Evolutionary conservation across 2,329 filamentous ascomycete genomes (phyloP), one percentile per base, ranked within the genome.

Genomic region (Dactylellina parvicollis): DNA sequence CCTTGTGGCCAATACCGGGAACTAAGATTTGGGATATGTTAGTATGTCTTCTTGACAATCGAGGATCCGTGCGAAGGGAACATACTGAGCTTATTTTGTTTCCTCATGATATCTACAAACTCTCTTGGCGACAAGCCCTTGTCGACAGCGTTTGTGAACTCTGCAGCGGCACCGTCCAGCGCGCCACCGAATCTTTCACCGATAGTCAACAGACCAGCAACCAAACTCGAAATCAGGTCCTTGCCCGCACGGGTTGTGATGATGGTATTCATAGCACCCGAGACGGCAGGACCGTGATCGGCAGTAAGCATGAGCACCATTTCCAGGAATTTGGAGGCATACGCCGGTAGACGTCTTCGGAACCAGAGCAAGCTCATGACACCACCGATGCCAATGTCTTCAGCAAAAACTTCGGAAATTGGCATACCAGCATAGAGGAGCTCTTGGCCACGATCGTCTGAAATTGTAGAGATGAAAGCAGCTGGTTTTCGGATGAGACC

Each of bases 251-350:
- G 92, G 73, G 95, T 99, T 76, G 95, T 99, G 82, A 99, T 98
- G 82, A 99, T 99, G 82, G 95, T 99, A 90, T 99, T 99, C 95
- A 99, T 99, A 83, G 95, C 95, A 87, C 95, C 95, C 79, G 95
- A 99, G 79, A 99, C 95, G 79, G 95, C 95, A 61, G 95, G 95
- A 84, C 95, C 95, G 89, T 99, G 95, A 81, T 99, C 95, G 79
- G 95, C 95, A 81, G 95, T 99, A 81, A 99, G 89, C 95, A 99
- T 99, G 82, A 99, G 94, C 77, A 99, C 95, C 95, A 99, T 99
- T 87, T 99, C 95, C 78, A 99, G 85, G 87, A 99, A 99, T 85
- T 96, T 96, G 87, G 92, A 96, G 80, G 95, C 95, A 82, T 97
- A 98, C 80, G 90, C 86, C 76, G 95, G 95, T 75, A 99, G 90